Conservation (phyloP, 2,329 filamentous ascomycete species). For the Simplicillium sp. region DNA sequence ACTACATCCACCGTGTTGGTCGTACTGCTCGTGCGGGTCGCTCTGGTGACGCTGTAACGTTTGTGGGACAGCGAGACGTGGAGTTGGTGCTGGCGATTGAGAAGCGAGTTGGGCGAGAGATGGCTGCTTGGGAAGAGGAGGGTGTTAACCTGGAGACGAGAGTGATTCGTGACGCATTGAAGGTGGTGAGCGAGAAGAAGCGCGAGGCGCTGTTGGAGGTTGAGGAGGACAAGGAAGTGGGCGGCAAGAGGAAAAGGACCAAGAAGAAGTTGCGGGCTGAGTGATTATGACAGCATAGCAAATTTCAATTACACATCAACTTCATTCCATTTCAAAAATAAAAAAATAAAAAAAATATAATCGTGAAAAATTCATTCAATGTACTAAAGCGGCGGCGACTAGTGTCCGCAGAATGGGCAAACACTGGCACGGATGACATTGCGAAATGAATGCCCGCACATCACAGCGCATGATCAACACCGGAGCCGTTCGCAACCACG, state of each 20-base stretch:
- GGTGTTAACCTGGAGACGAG: conserved; percentile 90
- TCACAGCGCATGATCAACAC: no score
- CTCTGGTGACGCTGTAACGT: conserved; percentile 70
- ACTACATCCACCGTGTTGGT: conserved; percentile 95
- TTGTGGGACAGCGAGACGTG: conserved; percentile 90
- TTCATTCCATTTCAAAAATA: no score
- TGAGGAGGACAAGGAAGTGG: conserved; percentile 83
- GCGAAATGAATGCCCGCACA: no score
- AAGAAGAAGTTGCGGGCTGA: conserved; percentile 44
- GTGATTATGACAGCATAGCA: conserved; percentile 6
- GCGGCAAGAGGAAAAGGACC: conserved; percentile 65
- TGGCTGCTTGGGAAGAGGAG: conserved; percentile 81
- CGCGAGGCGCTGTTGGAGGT: conserved; percentile 83
- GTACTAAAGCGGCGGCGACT: no score
- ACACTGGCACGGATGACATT: no score
- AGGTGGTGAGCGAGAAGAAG: conserved; percentile 92
- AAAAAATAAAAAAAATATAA: no score
- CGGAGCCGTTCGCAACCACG: no score
- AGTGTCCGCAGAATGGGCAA: no score
- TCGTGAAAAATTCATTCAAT: no score
- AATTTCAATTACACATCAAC: no score
- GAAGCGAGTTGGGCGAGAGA: conserved; percentile 64
- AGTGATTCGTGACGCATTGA: conserved; percentile 76
- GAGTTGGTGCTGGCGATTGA: conserved; percentile 88
- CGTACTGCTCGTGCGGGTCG: conserved; percentile 89